Percentiles rank a stretch among this genome's conserved stretches.
Evolutionary conservation across 805 yeast species (phyloP).

Genomic region (Danielia reshetovae): DNA sequence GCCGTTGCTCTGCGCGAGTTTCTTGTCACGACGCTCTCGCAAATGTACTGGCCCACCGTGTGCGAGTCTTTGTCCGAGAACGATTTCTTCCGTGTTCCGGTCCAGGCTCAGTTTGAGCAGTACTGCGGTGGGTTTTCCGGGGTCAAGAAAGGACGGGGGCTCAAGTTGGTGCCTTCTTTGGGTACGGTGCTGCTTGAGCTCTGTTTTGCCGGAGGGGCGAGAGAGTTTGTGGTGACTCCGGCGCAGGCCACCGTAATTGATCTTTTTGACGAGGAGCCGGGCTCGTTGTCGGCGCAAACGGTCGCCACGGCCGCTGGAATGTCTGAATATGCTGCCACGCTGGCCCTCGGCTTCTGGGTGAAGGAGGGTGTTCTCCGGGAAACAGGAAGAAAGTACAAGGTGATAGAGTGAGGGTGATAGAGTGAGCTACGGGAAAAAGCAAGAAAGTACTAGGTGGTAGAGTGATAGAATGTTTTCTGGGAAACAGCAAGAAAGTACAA

Average conservation of each 20-base stretch:
- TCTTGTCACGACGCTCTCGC: constrained; percentile 65
- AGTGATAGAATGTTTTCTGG: too few species aligned
- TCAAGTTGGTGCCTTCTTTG: constrained; percentile 52
- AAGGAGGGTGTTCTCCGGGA: constrained; percentile 46
- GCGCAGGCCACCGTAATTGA: constrained; percentile 64
- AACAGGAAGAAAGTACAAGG: constrained; percentile 5
- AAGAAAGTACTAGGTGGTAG: too few species aligned
- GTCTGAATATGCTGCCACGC: constrained; percentile 17
- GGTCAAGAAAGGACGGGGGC: constrained; percentile 52
- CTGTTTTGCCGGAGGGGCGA: constrained; percentile 19
- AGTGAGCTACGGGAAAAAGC: too few species aligned
- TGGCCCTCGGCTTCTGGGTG: constrained; percentile 59
- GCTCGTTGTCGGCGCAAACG: constrained; percentile 28
- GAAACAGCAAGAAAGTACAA: too few species aligned
- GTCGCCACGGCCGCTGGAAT: constrained; percentile 18
- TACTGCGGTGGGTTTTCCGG: constrained; percentile 43
- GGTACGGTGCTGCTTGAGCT: constrained; percentile 64
- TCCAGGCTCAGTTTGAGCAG: constrained; percentile 38
- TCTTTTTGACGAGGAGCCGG: constrained; percentile 37
- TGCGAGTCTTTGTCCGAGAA: constrained; percentile 22
- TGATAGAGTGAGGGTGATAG: neutral
- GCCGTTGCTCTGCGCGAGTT: constrained; percentile 19
- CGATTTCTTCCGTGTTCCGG: constrained; percentile 50
- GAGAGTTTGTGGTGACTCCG: constrained; percentile 53
- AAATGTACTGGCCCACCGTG: constrained; percentile 77